Evolutionary conservation across 495 filamentous ascomycete species (phyloP), one percentile per base, ranked within the genome.

Genomic region (Aspergillus homomorphus): DNA sequence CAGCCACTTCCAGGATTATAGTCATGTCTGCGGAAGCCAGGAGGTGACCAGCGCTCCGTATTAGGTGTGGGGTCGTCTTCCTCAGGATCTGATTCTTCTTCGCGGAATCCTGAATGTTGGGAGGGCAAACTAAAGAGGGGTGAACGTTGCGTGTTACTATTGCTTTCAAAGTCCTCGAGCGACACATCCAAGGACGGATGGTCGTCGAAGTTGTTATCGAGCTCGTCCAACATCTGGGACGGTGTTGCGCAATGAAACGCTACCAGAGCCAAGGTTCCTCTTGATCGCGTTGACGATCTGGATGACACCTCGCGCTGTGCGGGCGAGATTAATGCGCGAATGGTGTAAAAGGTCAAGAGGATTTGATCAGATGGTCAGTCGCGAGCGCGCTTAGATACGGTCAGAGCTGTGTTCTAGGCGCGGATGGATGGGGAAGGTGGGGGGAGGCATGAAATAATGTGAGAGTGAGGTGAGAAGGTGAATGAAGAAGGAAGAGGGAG

Each of bases 21-120:
- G 42, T 79, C 75, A 62, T 82, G 78, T 51, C 76, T 73, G 70
- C 82, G 69, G 49, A 75, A 82, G 3, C 81, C 83, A 0, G 86
- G 86, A 30, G 86, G 86, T 45, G 81, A 82, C 82, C 83, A 87
- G 42, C 77, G 79, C 19, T 77, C 79, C 21, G 51, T 54, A 43
- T 60, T 55, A 3, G 67, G 62, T 1, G 63, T 67, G 14, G 75
- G 71, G 16, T 78, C 75, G 7, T 71, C 72, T 1, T 74, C 60
- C 45, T 75, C 76, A 30, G 57, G 64, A 59, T 83, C 81, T 28
- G 83, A 84, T 45, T 84, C 79, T 51, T 84, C 83, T 7, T 82
- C 87, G 64, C 85, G 83, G 76, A 90, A 91, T 45, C 87, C 89
- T 48, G 88, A 91, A 74, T 89, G 88, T 68, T 88, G 82, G 23